Percentiles rank a stretch among this genome's conserved stretches.
Conservation (phyloP, 2,329 filamentous ascomycete species). For the Pseudogymnoascus sp. region DNA sequence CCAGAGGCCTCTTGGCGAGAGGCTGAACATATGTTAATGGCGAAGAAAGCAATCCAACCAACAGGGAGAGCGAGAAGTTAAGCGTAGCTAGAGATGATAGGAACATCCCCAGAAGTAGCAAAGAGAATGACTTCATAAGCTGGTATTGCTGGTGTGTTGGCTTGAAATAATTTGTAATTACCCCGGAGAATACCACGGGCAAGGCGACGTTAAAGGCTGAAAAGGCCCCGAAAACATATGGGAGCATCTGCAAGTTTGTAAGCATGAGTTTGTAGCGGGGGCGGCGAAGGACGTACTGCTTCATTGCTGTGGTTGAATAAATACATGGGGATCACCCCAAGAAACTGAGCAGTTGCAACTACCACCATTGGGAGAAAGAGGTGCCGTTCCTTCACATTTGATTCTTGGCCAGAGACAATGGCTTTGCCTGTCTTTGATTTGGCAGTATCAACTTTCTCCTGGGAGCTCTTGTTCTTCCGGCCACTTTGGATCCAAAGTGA, state of each 20-base stretch:
- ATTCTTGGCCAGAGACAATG: conserved; percentile 17
- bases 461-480: conserved; percentile 19
- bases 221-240: conserved; percentile 51
- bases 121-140: conserved; percentile 80
- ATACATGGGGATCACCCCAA: conserved; percentile 74
- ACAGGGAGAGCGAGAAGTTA: conserved; percentile 85
- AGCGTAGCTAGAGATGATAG: conserved; percentile 87
- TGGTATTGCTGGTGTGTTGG: conserved; percentile 62
- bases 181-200: conserved; percentile 46
- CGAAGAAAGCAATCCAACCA: conserved; percentile 69
- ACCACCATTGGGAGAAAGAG: conserved; percentile 66
- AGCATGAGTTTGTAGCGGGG: background rate
- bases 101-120: conserved; percentile 86
- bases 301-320: conserved; percentile 59
- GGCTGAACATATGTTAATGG: conserved; percentile 69
- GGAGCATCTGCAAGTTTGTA: conserved; percentile 42
- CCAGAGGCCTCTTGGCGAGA: conserved; percentile 31
- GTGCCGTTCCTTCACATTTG: conserved; percentile 36
- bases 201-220: conserved; percentile 49
- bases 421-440: conserved; percentile 15
- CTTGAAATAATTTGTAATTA: conserved; percentile 42
- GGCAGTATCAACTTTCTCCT: conserved; percentile 8
- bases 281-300: conserved; percentile 1
- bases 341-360: conserved; percentile 63
- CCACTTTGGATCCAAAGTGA: conserved; percentile 90